These are phyloP conservation scores for Podila verticillata DNA, from an alignment of 192 early-diverging fungal species.

Conservation along the genomic window DNA sequence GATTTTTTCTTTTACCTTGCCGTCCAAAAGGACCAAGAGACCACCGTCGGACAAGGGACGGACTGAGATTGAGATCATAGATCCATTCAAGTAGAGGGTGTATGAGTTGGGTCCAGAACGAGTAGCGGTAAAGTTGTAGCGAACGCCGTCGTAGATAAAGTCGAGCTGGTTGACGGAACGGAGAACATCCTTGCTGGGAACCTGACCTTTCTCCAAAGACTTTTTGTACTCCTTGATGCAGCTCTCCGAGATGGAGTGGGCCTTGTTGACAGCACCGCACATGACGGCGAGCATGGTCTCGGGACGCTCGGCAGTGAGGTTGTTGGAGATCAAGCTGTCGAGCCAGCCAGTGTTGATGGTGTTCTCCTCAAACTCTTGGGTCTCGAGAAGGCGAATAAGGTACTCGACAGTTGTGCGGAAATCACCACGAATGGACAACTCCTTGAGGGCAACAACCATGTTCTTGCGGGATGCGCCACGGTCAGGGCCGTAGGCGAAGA, in stretches of 20 bases:
- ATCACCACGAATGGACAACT: slow-evolving; percentile 97
- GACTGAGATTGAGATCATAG: slow-evolving; percentile 83
- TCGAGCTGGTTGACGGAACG: slow-evolving; percentile 81
- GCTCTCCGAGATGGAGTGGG: slow-evolving; percentile 71
- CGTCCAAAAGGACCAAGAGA: slow-evolving; percentile 87
- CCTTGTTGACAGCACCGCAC: slow-evolving; percentile 92
- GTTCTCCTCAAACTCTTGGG: slow-evolving; percentile 88
- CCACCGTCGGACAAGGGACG: slow-evolving; percentile 93
- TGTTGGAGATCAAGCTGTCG: slow-evolving; percentile 90
- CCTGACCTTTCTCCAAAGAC: slow-evolving; percentile 93
- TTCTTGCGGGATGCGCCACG: slow-evolving; percentile 94
- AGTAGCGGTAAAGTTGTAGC: slow-evolving; percentile 87
- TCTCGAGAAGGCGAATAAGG: slow-evolving; percentile 92
- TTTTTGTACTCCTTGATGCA: slow-evolving; percentile 79
- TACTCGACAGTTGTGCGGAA: slow-evolving; percentile 99
- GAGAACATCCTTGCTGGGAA: slow-evolving; percentile 80
- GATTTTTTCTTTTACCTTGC: no score
- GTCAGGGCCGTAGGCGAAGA: slow-evolving; percentile 96
- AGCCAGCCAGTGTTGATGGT: slow-evolving; percentile 95
- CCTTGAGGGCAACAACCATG: slow-evolving; percentile 97
- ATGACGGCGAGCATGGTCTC: slow-evolving; percentile 91
- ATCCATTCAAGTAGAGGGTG: slow-evolving; percentile 84
- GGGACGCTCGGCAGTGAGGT: slow-evolving; percentile 90
- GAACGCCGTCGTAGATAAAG: slow-evolving; percentile 93
- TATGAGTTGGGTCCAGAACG: slow-evolving; percentile 85